Evolutionary conservation across 441 rosid species (phyloP).

Genomic region (Adansonia gregorii): DNA sequence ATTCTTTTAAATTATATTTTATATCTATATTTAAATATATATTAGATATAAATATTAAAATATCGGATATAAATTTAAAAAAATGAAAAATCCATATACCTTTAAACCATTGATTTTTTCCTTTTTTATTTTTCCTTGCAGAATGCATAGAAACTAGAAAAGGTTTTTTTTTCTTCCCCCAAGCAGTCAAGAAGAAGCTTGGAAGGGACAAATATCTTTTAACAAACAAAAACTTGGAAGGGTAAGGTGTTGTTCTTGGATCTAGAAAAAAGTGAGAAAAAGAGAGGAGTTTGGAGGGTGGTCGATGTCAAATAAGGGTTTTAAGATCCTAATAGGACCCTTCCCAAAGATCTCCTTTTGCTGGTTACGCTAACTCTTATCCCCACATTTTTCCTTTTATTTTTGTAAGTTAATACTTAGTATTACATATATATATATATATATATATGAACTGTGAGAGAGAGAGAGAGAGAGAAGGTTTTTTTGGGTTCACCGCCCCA

Average conservation of each 20-base stretch:
- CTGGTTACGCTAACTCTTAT: conserved; percentile 53
- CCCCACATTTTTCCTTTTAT: conserved; percentile 8
- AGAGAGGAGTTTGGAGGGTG: conserved; percentile 39
- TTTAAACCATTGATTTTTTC: too few relatives aligned
- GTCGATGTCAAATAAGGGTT: conserved; percentile 45
- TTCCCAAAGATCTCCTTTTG: conserved; percentile 46
- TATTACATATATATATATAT: too few relatives aligned
- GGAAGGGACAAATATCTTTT: neutral
- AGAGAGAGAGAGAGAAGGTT: too few relatives aligned
- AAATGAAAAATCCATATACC: too few relatives aligned
- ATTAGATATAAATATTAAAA: too few relatives aligned
- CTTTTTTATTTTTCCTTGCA: too few relatives aligned
- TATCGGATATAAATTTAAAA: too few relatives aligned
- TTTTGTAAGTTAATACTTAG: too few relatives aligned
- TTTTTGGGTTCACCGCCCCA: conserved; percentile 54
- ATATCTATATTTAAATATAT: too few relatives aligned
- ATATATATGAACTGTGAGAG: too few relatives aligned
- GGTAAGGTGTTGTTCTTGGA: conserved; percentile 32
- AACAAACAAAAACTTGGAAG: neutral
- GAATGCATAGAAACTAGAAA: neutral
- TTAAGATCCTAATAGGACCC: conserved; percentile 45
- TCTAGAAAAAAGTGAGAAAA: neutral
- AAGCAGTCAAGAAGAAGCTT: conserved; percentile 13
- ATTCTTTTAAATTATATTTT: too few relatives aligned
- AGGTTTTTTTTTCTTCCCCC: conserved; percentile 24